Conservation (phyloP, 352 stramenopile genomes). For the Globisporangium okanoganense region DNA sequence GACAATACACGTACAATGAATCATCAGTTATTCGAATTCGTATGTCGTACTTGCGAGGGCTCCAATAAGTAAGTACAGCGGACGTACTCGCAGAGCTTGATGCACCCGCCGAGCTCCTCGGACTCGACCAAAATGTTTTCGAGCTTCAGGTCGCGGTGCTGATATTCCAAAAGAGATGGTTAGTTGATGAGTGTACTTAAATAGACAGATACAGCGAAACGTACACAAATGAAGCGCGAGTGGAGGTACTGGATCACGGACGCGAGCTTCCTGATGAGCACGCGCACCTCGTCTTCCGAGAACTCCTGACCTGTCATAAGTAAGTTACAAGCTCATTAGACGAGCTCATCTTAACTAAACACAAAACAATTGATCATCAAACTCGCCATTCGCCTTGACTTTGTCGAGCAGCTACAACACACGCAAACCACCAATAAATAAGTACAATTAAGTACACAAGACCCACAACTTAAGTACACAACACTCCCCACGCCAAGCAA, state of each 20-base stretch:
- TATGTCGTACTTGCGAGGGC: too few species aligned
- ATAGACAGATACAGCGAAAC: slow-evolving; percentile 11
- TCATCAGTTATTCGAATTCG: too few species aligned
- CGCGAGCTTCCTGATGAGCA: slow-evolving; percentile 55
- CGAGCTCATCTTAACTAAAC: too few species aligned
- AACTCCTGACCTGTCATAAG: slow-evolving; percentile 29
- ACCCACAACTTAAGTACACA: neutral
- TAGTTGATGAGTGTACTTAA: too few species aligned
- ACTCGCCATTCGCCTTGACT: too few species aligned
- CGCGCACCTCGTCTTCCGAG: slow-evolving; percentile 51
- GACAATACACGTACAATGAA: neutral
- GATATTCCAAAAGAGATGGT: neutral
- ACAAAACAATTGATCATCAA: too few species aligned
- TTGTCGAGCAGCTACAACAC: neutral
- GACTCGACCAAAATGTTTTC: slow-evolving; percentile 80
- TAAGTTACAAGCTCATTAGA: neutral
- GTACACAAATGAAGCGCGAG: slow-evolving; percentile 74
- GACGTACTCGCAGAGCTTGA: slow-evolving; percentile 82
- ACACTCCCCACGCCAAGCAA: neutral
- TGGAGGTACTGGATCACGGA: slow-evolving; percentile 81
- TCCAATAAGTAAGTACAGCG: neutral
- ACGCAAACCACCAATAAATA: neutral
- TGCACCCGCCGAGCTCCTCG: slow-evolving; percentile 38
- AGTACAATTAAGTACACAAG: neutral
- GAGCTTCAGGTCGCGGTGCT: slow-evolving; percentile 80